phyloP scores from a whole-genome alignment of 305 asterid species.

The Solanum hybrid region DNA sequence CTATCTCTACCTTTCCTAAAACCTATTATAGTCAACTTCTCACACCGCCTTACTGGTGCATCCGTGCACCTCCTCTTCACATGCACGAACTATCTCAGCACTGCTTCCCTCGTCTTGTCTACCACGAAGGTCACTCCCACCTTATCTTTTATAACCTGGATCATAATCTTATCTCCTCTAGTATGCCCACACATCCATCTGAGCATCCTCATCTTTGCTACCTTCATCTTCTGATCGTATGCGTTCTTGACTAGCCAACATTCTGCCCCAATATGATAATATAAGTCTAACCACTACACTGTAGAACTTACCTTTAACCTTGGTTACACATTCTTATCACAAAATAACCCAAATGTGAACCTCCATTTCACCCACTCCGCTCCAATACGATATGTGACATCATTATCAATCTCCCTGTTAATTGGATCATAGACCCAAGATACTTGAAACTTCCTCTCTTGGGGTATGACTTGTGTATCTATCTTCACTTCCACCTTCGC shows the following conservation, averaged over 20 bases:
- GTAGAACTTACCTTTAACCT: not conserved
- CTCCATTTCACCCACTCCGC: not conserved
- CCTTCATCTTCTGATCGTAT: not conserved
- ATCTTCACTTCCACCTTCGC: not conserved
- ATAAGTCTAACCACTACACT: not conserved
- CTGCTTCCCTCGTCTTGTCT: not conserved
- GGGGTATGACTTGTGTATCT: not conserved
- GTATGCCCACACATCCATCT: not conserved
- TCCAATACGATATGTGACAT: not conserved
- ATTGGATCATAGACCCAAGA: not conserved
- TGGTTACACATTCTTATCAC: not conserved
- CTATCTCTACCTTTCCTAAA: not conserved
- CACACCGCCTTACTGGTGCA: not conserved
- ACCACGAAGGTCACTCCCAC: not conserved
- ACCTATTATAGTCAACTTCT: not conserved
- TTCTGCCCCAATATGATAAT: not conserved
- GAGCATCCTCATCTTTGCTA: not conserved
- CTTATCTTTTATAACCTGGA: not conserved
- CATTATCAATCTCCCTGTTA: not conserved
- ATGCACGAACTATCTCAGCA: not conserved
- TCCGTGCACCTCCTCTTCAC: not conserved
- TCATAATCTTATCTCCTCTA: not conserved
- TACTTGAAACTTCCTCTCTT: not conserved
- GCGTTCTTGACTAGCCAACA: not conserved
- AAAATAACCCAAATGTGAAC: not conserved